These are phyloP conservation scores for Eleusine coracana DNA, from an alignment of 176 grass and related monocot genomes.

Conservation along the genomic window DNA sequence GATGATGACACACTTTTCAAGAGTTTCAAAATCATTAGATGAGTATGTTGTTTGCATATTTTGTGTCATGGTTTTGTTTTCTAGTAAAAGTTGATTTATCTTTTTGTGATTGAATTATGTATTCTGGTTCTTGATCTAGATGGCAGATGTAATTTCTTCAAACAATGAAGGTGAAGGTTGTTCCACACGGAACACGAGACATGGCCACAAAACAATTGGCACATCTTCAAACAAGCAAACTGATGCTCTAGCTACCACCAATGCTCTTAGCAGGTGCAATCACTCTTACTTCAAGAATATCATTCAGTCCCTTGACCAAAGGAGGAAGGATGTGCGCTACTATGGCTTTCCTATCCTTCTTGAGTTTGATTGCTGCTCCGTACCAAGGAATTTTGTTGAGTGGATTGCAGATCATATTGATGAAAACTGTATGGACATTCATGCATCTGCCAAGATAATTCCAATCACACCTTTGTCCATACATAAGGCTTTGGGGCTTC, in stretches of 20 bases:
- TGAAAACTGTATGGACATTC: neutral
- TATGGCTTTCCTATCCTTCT: neutral
- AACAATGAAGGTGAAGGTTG: too few relatives aligned
- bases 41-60: too few relatives aligned
- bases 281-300: neutral
- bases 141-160: too few relatives aligned
- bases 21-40: too few relatives aligned
- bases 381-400: neutral
- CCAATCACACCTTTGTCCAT: neutral
- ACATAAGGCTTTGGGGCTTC: neutral
- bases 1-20: too few relatives aligned
- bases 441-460: neutral
- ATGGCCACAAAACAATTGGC: too few relatives aligned
- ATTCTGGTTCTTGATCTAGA: too few relatives aligned
- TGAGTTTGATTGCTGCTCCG: neutral
- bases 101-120: too few relatives aligned
- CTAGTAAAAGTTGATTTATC: too few relatives aligned
- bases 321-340: neutral
- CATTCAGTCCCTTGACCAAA: neutral
- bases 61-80: too few relatives aligned
- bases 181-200: too few relatives aligned
- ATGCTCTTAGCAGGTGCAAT: neutral
- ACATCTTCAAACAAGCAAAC: neutral
- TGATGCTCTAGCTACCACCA: neutral
- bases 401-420: neutral